Conservation (phyloP, 306 rosid genomes). For the Abrus pulchellus region DNA sequence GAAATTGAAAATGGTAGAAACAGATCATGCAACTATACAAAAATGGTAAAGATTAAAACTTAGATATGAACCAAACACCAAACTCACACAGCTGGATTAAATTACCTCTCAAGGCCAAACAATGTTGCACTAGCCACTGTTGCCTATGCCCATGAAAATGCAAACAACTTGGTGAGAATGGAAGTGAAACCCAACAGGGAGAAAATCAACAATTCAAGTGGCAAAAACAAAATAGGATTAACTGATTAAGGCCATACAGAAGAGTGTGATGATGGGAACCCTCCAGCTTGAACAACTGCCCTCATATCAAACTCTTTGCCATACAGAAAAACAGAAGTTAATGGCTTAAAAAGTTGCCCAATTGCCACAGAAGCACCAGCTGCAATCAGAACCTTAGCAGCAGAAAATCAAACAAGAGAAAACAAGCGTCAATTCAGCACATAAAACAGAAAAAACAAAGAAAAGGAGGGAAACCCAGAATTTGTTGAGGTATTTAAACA, state of each 20-base stretch:
- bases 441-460: background rate
- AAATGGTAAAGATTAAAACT: no score
- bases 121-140: constrained; percentile 84
- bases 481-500: background rate
- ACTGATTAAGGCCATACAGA: constrained; percentile 65
- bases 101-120: constrained; percentile 87
- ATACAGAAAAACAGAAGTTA: constrained; percentile 69
- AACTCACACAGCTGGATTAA: background rate
- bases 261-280: constrained; percentile 95
- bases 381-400: constrained; percentile 73
- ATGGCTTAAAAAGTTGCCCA: constrained; percentile 90
- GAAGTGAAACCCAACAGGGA: constrained; percentile 25
- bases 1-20: no score
- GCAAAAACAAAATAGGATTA: background rate
- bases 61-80: constrained; percentile 24
- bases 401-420: constrained; percentile 5
- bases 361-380: constrained; percentile 73
- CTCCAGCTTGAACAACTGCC: constrained; percentile 74
- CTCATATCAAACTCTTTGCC: constrained; percentile 80
- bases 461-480: constrained; percentile 32
- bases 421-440: constrained; percentile 19
- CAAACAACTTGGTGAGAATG: constrained; percentile 49
- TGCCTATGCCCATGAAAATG: constrained; percentile 65
- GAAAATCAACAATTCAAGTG: constrained; percentile 10
- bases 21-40: no score